Conservation (phyloP, 2,329 filamentous ascomycete species). For the Arthrobotrys sphaeroides region DNA sequence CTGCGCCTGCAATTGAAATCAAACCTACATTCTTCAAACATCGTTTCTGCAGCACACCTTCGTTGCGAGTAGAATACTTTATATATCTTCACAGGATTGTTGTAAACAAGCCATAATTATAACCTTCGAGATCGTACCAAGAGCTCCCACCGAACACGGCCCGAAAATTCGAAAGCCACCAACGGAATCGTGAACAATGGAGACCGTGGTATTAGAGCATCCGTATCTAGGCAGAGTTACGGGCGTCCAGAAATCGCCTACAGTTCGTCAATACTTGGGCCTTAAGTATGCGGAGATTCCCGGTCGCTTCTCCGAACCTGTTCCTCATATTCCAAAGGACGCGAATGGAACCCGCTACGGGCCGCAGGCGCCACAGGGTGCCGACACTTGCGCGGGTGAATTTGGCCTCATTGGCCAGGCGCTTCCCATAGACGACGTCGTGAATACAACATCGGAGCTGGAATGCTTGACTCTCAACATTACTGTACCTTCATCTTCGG, state of each 20-base stretch:
- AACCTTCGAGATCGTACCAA: too few relatives aligned
- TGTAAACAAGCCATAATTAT: too few relatives aligned
- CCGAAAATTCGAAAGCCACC: neutral
- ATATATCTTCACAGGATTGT: too few relatives aligned
- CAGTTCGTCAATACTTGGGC: slow-evolving; percentile 29
- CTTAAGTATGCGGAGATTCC: slow-evolving; percentile 45
- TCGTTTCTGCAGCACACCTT: too few relatives aligned
- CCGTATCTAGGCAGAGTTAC: slow-evolving; percentile 28
- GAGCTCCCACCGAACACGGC: neutral
- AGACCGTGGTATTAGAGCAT: slow-evolving; percentile 25
- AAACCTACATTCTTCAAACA: neutral
- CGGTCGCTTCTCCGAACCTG: slow-evolving; percentile 29
- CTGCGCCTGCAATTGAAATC: neutral
- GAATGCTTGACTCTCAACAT: slow-evolving; percentile 68
- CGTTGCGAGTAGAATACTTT: too few relatives aligned
- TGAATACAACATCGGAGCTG: slow-evolving; percentile 59
- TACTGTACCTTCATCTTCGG: slow-evolving; percentile 61
- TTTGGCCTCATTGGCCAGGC: slow-evolving; percentile 37
- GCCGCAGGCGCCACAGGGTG: slow-evolving; percentile 40
- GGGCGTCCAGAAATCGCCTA: slow-evolving; percentile 31
- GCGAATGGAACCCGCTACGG: slow-evolving; percentile 32
- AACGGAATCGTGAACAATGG: neutral
- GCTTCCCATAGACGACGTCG: slow-evolving; percentile 12
- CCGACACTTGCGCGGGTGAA: slow-evolving; percentile 32
- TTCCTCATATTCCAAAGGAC: slow-evolving; percentile 34